These are phyloP conservation scores for Geum urbanum DNA, from an alignment of 306 rosid genomes.

Conservation along the genomic window DNA sequence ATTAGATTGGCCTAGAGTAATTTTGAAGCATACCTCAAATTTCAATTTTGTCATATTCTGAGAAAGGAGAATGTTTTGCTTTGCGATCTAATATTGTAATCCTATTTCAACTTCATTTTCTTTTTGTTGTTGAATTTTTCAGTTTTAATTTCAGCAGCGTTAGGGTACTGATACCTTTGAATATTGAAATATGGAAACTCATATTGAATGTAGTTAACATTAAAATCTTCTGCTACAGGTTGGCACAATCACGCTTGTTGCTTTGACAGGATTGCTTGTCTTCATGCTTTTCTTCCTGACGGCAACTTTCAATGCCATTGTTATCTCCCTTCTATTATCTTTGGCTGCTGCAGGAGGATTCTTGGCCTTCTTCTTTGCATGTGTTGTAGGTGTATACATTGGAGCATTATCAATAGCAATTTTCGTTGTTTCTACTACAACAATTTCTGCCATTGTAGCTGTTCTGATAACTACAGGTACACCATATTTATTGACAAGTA, in stretches of 20 bases:
- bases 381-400: constrained; percentile 58
- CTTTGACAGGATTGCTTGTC: constrained; percentile 72
- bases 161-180: neutral
- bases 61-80: neutral
- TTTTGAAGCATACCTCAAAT: neutral
- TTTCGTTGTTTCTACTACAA: constrained; percentile 51
- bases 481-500: neutral
- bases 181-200: neutral
- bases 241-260: constrained; percentile 56
- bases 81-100: neutral
- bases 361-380: constrained; percentile 81
- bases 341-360: constrained; percentile 94
- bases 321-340: constrained; percentile 63
- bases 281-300: constrained; percentile 79
- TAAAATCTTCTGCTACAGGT: constrained; percentile 47
- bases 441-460: constrained; percentile 58
- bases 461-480: constrained; percentile 70
- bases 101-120: neutral
- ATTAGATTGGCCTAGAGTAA: neutral
- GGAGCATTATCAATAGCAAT: constrained; percentile 78
- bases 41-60: neutral
- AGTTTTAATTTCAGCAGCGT: neutral
- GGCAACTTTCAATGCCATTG: constrained; percentile 73
- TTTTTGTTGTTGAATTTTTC: neutral
- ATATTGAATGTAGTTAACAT: neutral